phyloP scores from a whole-genome alignment of 1,139 yeast species.

The Yamadazyma spencermartinsiae region DNA sequence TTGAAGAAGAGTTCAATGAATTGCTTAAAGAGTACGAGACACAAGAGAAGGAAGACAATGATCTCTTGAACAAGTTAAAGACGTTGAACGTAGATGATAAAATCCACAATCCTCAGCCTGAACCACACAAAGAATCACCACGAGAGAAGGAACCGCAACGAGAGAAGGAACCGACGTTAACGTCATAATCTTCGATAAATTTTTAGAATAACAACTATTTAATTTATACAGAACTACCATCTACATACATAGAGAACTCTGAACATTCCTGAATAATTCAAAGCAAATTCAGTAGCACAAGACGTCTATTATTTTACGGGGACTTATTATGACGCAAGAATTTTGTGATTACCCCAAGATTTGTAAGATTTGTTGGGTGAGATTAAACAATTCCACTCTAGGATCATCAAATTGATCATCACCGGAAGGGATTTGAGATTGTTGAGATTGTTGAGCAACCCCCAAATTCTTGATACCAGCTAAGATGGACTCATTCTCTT shows the following conservation, averaged over 20 bases:
- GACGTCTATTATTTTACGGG: slow-evolving; percentile 1
- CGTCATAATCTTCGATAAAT: not conserved
- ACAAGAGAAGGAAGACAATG: slow-evolving; percentile 6
- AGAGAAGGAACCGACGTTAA: not conserved
- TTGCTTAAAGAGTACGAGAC: slow-evolving; percentile 11
- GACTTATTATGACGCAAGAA: not conserved
- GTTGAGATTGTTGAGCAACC: slow-evolving; percentile 40
- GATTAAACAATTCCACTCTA: slow-evolving; percentile 68
- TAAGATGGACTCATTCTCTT: slow-evolving; percentile 58
- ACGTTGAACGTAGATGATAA: slow-evolving; percentile 11
- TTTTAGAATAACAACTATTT: slow-evolving; percentile 3
- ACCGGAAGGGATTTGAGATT: slow-evolving; percentile 17
- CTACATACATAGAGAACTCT: not conserved
- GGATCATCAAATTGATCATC: slow-evolving; percentile 58
- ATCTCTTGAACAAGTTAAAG: slow-evolving; percentile 12
- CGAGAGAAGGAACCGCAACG: not conserved
- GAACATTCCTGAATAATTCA: slow-evolving; percentile 14
- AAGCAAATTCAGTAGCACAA: slow-evolving; percentile 1
- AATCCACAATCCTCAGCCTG: not conserved
- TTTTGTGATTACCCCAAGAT: slow-evolving; percentile 37
- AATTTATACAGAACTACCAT: slow-evolving; percentile 4
- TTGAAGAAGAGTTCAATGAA: slow-evolving; percentile 34
- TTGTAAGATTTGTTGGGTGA: slow-evolving; percentile 76
- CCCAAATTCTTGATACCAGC: slow-evolving; percentile 56
- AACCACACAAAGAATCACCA: not conserved